phyloP scores from a whole-genome alignment of 805 yeast species.

The Wickerhamomyces canadensis region DNA sequence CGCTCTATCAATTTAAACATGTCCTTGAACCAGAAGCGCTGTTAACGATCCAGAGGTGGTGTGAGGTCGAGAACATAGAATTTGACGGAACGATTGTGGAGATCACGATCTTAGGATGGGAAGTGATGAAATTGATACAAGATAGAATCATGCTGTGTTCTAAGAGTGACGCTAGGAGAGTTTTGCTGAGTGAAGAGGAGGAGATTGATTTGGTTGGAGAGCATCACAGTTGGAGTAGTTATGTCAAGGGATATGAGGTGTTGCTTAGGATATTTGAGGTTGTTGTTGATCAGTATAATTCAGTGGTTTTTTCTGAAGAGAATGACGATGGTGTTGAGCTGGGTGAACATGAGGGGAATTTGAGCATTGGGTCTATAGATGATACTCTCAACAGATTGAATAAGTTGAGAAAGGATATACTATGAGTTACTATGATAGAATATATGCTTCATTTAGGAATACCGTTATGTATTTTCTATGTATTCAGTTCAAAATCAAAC shows the following conservation, averaged over 20 bases:
- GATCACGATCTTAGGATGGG: conserved; percentile 33
- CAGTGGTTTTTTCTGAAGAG: conserved; percentile 1
- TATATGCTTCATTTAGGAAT: background rate
- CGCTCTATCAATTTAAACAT: conserved; percentile 3
- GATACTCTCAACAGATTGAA: conserved; percentile 9
- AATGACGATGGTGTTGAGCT: conserved; percentile 2
- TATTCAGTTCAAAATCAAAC: no score
- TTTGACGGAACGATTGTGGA: conserved; percentile 10
- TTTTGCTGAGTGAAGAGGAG: conserved; percentile 19
- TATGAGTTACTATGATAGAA: background rate
- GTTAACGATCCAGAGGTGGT: conserved; percentile 5
- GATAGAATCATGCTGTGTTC: conserved; percentile 27
- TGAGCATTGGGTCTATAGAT: background rate
- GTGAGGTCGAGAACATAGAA: conserved; percentile 7
- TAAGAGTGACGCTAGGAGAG: conserved; percentile 30
- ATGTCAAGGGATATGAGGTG: conserved; percentile 18
- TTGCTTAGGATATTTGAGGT: conserved; percentile 4
- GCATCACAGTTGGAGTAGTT: conserved; percentile 35
- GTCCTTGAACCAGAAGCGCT: conserved; percentile 3
- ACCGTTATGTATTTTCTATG: conserved; percentile 1
- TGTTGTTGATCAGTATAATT: background rate
- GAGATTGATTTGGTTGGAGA: conserved; percentile 28
- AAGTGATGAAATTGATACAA: conserved; percentile 23
- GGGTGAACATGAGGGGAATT: background rate
- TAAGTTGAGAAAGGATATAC: conserved; percentile 11